phyloP scores from a whole-genome alignment of 2,329 filamentous ascomycete species.

The Phyllosticta ampelicida region DNA sequence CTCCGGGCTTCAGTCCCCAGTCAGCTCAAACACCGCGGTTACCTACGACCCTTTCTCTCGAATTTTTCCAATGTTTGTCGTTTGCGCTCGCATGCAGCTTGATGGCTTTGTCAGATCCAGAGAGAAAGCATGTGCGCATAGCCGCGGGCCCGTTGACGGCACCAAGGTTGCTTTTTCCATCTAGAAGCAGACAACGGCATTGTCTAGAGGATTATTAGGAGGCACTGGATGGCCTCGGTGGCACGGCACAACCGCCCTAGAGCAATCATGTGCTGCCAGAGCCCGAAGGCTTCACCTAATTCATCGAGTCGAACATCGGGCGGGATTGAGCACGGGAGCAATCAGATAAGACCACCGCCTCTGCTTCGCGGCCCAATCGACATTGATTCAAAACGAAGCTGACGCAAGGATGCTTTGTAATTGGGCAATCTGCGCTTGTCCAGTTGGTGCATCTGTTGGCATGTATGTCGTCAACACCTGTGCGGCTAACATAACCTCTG shows the following conservation, averaged over 20 bases:
- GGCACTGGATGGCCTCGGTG: not conserved
- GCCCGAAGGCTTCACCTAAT: not conserved
- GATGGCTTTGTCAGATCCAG: not conserved
- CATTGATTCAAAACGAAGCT: not conserved
- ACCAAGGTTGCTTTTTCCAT: not conserved
- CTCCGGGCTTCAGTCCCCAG: not conserved
- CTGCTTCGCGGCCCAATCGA: conserved; percentile 1
- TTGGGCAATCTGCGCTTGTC: not conserved
- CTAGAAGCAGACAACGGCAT: not conserved
- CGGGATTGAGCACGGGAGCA: not conserved
- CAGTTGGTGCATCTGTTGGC: not conserved
- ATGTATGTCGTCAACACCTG: conserved; percentile 7
- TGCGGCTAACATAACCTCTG: not conserved
- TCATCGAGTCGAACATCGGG: not conserved
- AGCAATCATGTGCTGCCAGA: not conserved
- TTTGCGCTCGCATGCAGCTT: not conserved
- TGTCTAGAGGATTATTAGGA: not conserved
- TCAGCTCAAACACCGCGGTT: not conserved
- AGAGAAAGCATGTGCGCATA: not conserved
- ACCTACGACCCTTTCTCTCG: not conserved
- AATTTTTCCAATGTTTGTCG: not conserved
- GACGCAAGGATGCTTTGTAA: conserved; percentile 5
- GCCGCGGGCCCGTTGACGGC: not conserved
- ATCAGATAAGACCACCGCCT: not conserved
- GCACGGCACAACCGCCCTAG: not conserved